Base-by-base conservation (phyloP, 2,329 filamentous ascomycete genomes). In the Penicillium sumatraense region DNA sequence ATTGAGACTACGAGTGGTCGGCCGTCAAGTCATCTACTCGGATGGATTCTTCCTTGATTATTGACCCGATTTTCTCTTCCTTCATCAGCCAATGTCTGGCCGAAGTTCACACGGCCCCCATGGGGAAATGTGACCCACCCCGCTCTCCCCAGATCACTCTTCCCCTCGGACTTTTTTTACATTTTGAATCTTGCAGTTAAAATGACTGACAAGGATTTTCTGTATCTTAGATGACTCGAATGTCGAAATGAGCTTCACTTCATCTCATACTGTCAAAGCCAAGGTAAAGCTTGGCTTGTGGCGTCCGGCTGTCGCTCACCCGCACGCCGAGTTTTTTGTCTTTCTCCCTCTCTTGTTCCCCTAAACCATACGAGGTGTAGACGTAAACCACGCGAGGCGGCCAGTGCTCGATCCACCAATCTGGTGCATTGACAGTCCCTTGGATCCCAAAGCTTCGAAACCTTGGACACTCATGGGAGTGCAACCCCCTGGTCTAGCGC, bases 111-210 rank as follows among this genome's bases (percentile, higher is more conserved):
- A 27, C 27, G 42, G 42, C 42, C 42, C 42, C 42, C 42, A 46
- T 46, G 42, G 42, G 42, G 26, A 46, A 46, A 31, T 46, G 27
- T 27, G 42, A 46, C 42, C 27, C 42, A 46, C 42, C 42, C 42
- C 42, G 13, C 38, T 42, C 35, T 24, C 41, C 41, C 41, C 41
- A 45, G 41, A 45, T 29, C 24, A 20, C 24, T n/a, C 14, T 20
- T n/a, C 33, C 16, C 16, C 14, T 36, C n/a, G 2, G n/a, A n/a
- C n/a, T n/a, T n/a, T 36, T 16, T 36, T 36, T 3, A n/a, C 14
- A n/a, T 20, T 16, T 18, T 36, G 14, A 36, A n/a, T 14, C 14
- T 18, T 36, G 11, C 16, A 36, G 33, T n/a, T n/a, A n/a, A 1
- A 13, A 7, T 36, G n/a, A 36, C 3, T 42, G n/a, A n/a, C n/a